phyloP scores from a whole-genome alignment of 129 eudicot species.

The Oenanthe sinensis region DNA sequence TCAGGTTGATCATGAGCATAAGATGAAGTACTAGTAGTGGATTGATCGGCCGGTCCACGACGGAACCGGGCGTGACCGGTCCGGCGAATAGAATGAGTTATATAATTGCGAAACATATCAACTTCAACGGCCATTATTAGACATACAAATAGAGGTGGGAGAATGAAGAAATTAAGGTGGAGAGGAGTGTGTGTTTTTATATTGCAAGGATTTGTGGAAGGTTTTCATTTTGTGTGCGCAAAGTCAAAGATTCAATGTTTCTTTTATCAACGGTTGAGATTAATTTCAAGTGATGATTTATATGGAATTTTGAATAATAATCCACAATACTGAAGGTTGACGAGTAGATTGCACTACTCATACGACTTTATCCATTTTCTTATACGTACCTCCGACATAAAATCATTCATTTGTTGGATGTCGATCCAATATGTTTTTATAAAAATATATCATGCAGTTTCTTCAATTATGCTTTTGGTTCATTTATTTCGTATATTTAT shows the following conservation, averaged over 20 bases:
- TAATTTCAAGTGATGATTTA: not conserved
- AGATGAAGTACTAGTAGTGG: not conserved
- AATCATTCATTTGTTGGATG: not conserved
- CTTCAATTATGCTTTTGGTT: too few species aligned
- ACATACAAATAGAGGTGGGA: not conserved
- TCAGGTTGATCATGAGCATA: not conserved
- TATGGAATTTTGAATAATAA: not conserved
- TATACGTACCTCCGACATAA: not conserved
- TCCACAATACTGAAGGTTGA: not conserved
- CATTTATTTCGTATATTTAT: too few species aligned
- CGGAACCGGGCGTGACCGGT: constrained; percentile 86
- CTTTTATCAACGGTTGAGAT: not conserved
- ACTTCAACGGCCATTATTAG: not conserved
- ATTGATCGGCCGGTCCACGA: constrained; percentile 16
- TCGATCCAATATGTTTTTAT: too few species aligned
- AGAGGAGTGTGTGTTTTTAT: constrained; percentile 16
- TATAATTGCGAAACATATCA: not conserved
- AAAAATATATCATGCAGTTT: too few species aligned
- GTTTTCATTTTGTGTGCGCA: not conserved
- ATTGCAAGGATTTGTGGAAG: not conserved
- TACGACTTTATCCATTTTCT: not conserved
- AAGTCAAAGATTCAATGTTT: constrained; percentile 2
- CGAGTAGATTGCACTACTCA: not conserved
- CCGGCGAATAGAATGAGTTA: not conserved
- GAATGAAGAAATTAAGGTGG: constrained; percentile 17